Evolutionary conservation across 2,329 filamentous ascomycete species (phyloP).

Genomic region (Cercospora nicotianae): DNA sequence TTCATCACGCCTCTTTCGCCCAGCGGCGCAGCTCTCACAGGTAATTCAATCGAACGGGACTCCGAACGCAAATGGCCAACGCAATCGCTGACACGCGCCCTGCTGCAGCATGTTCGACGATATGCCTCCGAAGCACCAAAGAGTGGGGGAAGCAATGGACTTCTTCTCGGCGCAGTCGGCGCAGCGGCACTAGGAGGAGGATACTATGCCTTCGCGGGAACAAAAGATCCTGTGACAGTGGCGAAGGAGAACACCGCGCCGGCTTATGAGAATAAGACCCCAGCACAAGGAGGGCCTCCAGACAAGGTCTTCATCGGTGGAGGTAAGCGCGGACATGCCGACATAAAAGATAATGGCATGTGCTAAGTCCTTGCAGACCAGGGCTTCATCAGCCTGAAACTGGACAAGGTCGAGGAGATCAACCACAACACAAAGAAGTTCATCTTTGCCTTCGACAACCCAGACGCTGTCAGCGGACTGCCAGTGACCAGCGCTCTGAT

Average conservation of each 20-base stretch:
- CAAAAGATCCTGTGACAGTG: slow-evolving; percentile 29
- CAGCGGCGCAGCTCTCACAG: slow-evolving; percentile 35
- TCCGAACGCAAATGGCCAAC: background rate
- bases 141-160: slow-evolving; percentile 58
- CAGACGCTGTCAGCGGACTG: slow-evolving; percentile 80
- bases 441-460: slow-evolving; percentile 81
- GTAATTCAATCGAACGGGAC: slow-evolving; percentile 32
- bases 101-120: slow-evolving; percentile 59
- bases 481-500: slow-evolving; percentile 79
- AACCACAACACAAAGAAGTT: slow-evolving; percentile 96
- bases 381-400: slow-evolving; percentile 78
- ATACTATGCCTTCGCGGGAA: slow-evolving; percentile 43
- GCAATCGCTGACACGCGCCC: slow-evolving; percentile 23
- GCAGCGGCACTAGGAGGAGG: slow-evolving; percentile 60
- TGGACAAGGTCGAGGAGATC: slow-evolving; percentile 74
- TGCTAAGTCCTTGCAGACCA: slow-evolving; percentile 58
- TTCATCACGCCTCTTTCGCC: slow-evolving; percentile 30
- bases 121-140: slow-evolving; percentile 67
- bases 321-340: slow-evolving; percentile 13
- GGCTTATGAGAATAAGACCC: slow-evolving; percentile 43
- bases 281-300: slow-evolving; percentile 38
- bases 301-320: slow-evolving; percentile 71
- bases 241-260: slow-evolving; percentile 34
- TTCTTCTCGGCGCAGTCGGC: slow-evolving; percentile 62
- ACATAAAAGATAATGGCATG: background rate